phyloP scores from a whole-genome alignment of 1,139 yeast genomes.

The Eremothecium coryli region DNA sequence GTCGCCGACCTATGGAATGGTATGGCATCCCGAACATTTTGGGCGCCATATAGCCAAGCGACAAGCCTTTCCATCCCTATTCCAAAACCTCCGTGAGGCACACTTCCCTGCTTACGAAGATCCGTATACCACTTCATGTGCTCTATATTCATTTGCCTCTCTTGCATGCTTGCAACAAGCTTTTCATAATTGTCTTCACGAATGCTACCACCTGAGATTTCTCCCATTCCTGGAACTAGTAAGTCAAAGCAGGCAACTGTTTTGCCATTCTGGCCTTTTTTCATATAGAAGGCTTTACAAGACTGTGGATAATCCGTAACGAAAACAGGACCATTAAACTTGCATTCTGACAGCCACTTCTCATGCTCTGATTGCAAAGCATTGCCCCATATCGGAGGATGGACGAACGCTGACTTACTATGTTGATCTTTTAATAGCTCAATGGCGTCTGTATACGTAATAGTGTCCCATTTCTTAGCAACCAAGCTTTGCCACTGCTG shows the following conservation, averaged over 20 bases:
- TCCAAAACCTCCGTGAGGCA: conserved; percentile 97
- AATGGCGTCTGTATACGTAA: conserved; percentile 72
- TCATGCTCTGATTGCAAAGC: conserved; percentile 80
- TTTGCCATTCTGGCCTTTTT: conserved; percentile 34
- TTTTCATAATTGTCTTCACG: conserved; percentile 61
- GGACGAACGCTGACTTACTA: conserved; percentile 19
- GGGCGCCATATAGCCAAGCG: conserved; percentile 55
- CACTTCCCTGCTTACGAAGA: conserved; percentile 65
- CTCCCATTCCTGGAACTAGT: conserved; percentile 87
- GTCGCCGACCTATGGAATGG: conserved; percentile 58
- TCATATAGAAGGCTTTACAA: conserved; percentile 92
- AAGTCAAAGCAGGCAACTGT: conserved; percentile 91
- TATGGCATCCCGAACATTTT: conserved; percentile 73
- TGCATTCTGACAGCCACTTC: conserved; percentile 70
- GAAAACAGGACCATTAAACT: conserved; percentile 70
- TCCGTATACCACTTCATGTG: conserved; percentile 76
- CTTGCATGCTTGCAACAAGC: conserved; percentile 42
- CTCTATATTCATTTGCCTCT: conserved; percentile 43
- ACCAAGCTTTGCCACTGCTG: conserved; percentile 30
- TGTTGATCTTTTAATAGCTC: conserved; percentile 34
- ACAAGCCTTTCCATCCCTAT: conserved; percentile 85
- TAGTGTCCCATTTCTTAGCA: conserved; percentile 48
- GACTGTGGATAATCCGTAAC: conserved; percentile 77
- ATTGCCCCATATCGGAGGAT: conserved; percentile 55
- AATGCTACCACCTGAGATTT: conserved; percentile 87